Evolutionary conservation across 805 yeast species (phyloP).

Genomic region (Candida krabiensis): DNA sequence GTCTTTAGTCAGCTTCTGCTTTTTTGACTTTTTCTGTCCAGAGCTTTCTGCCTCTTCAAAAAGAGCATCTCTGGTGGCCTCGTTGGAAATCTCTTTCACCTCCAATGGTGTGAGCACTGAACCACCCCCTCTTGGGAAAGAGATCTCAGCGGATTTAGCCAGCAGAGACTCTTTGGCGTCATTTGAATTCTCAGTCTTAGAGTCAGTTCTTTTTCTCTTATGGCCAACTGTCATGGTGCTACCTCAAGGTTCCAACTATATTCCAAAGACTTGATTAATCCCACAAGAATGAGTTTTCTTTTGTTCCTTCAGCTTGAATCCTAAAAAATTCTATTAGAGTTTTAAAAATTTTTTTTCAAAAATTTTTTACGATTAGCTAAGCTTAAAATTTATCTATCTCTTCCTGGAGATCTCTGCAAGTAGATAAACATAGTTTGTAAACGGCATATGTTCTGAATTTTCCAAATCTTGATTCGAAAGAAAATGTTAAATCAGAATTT

Average conservation of each 20-base stretch:
- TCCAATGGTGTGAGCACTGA: constrained; percentile 86
- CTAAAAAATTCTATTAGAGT: too few species aligned
- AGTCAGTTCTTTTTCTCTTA: constrained; percentile 52
- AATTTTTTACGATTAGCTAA: not conserved
- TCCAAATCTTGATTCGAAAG: too few species aligned
- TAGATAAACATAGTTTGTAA: too few species aligned
- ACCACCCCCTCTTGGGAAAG: constrained; percentile 96
- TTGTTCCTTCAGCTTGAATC: too few species aligned
- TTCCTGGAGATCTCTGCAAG: too few species aligned
- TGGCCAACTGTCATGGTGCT: constrained; percentile 15
- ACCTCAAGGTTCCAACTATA: too few species aligned
- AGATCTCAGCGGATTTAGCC: constrained; percentile 42
- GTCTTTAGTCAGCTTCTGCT: constrained; percentile 26
- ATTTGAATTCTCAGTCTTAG: constrained; percentile 25
- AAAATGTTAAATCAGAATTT: too few species aligned
- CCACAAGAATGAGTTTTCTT: too few species aligned
- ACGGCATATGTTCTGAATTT: too few species aligned
- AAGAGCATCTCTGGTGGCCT: constrained; percentile 85
- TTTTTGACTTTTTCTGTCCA: constrained; percentile 31
- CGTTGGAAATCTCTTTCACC: constrained; percentile 87
- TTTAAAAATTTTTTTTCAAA: too few species aligned
- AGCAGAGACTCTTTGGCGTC: constrained; percentile 27
- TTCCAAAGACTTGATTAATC: too few species aligned
- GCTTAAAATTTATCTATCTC: not conserved
- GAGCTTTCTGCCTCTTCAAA: constrained; percentile 42